Base-by-base conservation (phyloP, 2,329 filamentous ascomycete species). In the Neoscytalidium dimidiatum region DNA sequence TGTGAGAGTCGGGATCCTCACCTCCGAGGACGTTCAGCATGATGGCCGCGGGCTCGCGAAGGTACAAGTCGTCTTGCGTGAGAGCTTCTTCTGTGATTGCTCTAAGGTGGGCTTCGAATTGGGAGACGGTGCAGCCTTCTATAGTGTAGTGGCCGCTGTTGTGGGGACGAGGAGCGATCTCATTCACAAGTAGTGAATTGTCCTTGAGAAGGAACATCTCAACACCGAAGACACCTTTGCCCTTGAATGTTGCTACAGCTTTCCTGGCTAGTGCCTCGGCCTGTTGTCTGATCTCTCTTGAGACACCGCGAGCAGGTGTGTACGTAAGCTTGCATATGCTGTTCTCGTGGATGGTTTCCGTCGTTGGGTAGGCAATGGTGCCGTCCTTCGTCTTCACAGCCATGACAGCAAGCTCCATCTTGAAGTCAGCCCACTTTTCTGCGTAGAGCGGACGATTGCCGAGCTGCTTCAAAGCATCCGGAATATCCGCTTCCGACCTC, bases 111-210 rank as follows among this genome's bases (percentile, higher is more conserved):
- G 92, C 91, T 75, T 95, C 92, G 79, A 92, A 99, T 78, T 99
- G 95, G 0, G 93, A 97, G 66, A 94, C 87, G 0, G 89, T 88
- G 56, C 95, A 92, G 3, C 92, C 92, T 80, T 99, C 94, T 69
- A 98, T 98, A 2, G 92, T 96, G 79, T 94, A 94, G 79, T 98
- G 95, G 0, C 95, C 95, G 0, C 92, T 96, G 81, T 97, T 97
- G 80, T 97, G 94, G 58, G 87, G 86, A 43, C 92, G 85, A 13
- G 92, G 92, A 0, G 92, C 92, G 68, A 96, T 90, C 79, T 97
- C 93, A 77, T 96, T 97, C 71, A 97, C 85, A 65, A 96, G 80
- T 1, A 97, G 83, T 1, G 82, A 81, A 28, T 57, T 48, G 71
- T 95, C 88, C 56, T 88, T 81, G 11, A 94, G 85, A 3, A 98